Base-by-base conservation (phyloP, 2,329 filamentous ascomycete species). In the Calonectria ilicicola region DNA sequence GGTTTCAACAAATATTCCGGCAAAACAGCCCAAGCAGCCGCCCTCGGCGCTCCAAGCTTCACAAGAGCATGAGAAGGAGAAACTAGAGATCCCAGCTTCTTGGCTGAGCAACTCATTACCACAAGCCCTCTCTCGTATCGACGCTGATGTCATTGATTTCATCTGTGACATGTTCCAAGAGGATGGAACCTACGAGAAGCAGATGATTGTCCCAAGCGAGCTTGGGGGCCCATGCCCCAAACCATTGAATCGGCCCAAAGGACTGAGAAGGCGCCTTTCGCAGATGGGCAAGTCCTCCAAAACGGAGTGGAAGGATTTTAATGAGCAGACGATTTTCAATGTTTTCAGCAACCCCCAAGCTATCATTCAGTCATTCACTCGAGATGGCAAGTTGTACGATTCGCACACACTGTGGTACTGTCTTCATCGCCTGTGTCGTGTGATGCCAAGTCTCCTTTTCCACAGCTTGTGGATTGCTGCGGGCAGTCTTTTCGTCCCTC, bases 401-500 rank as follows among this genome's bases (percentile, higher is more conserved):
- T 92, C 91, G 1, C 90, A 91, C 65, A 90, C 88, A 17, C 83
- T 91, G 1, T 93, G 89, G 90, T 92, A 91, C 78, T 90, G 89
- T 77, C 91, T 92, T 86, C 82, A 91, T 67, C 88, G 89, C 69
- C 83, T 93, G 81, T 91, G 89, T 6, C 86, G 90, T 62, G 86
- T 88, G 49, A 87, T 88, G 19, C 89, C 91, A 5, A 89, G 84
- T 58, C 80, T 93, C 23, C 90, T 93, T 2, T 89, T 92, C 65
- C 89, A 93, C 78, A 91, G 90, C 76, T 84, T 93, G 6, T 94
- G 92, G 92, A 85, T 90, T 74, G 90, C 90, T 7, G 86, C 91
- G 1, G 88, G 87, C 9, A 86, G 86, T 58, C 83, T 93, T 5
- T 93, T 93, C 76, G 83, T 86, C n/a, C 87, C 89, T 2, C 89